A percentile compares a stretch with the other conserved stretches of the same genome.
phyloP scores from a whole-genome alignment of 1,284 basidiomycete species.

The Leccinum olivaceoglutinosum region DNA sequence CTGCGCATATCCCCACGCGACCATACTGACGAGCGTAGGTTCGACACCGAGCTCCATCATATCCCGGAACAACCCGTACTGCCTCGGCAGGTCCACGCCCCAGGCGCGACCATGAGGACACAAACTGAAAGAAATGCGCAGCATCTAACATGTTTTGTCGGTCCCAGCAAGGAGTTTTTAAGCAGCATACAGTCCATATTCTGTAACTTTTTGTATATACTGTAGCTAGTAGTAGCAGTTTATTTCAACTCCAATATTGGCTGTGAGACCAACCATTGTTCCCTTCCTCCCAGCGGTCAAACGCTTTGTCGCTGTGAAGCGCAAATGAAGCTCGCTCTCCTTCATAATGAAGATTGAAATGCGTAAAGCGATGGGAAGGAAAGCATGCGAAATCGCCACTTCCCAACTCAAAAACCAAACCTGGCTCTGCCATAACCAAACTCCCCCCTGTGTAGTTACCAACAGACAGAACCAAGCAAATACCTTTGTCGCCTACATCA shows the following conservation, averaged over 20 bases:
- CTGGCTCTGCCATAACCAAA: neutral
- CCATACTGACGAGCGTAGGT: no score
- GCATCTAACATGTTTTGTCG: constrained; percentile 11
- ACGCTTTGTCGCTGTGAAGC: neutral
- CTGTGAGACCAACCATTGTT: neutral
- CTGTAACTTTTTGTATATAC: no score
- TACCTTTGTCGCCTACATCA: no score
- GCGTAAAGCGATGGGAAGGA: neutral
- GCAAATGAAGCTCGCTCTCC: neutral
- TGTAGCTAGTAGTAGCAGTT: no score
- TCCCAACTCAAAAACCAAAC: neutral
- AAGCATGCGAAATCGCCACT: neutral
- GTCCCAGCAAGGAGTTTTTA: no score
- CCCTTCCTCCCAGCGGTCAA: neutral
- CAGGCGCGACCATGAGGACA: no score
- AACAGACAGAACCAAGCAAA: neutral
- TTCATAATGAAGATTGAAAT: neutral
- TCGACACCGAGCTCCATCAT: no score
- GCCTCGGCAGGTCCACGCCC: neutral
- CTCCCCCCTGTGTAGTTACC: neutral
- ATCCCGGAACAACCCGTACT: no score
- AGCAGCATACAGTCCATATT: no score
- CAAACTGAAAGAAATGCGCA: no score
- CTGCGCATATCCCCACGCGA: no score
- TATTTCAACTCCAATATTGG: neutral